Evolutionary conservation across 352 stramenopile genomes (phyloP).

Genomic region (Pythium sukuiense): DNA sequence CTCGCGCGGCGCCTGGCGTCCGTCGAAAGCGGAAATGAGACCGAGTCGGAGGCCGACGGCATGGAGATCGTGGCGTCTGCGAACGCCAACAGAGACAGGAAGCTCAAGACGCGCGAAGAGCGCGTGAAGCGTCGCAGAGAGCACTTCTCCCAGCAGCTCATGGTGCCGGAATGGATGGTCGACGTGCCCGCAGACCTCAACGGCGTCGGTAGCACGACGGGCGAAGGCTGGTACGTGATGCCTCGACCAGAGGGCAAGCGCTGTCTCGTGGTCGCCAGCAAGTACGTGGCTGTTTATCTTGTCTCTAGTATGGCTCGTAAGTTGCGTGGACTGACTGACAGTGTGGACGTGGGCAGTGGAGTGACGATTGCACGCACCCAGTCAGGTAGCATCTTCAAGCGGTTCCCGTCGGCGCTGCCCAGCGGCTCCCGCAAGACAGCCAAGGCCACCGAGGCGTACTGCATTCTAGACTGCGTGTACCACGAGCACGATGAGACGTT

Average conservation of each 20-base stretch:
- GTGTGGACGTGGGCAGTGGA: slow-evolving; percentile 38
- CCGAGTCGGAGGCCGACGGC: slow-evolving; percentile 25
- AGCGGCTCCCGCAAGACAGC: slow-evolving; percentile 83
- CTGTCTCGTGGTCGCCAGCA: slow-evolving; percentile 86
- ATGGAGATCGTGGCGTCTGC: slow-evolving; percentile 26
- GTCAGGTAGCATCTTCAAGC: slow-evolving; percentile 80
- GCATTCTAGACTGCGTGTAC: slow-evolving; percentile 92
- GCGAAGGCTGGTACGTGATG: slow-evolving; percentile 89
- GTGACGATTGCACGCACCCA: slow-evolving; percentile 77
- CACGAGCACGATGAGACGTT: slow-evolving; percentile 88
- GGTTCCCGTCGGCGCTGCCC: slow-evolving; percentile 82
- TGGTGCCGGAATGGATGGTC: slow-evolving; percentile 90
- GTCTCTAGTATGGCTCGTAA: background rate
- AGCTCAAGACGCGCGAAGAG: slow-evolving; percentile 74
- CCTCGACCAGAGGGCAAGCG: slow-evolving; percentile 90
- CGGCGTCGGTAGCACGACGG: slow-evolving; percentile 59
- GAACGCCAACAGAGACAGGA: slow-evolving; percentile 17
- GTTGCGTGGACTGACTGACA: background rate
- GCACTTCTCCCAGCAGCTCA: slow-evolving; percentile 83
- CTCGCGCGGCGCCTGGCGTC: slow-evolving; percentile 66
- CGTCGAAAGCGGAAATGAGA: slow-evolving; percentile 22
- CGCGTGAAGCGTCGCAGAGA: slow-evolving; percentile 68
- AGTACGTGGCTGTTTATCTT: slow-evolving; percentile 37
- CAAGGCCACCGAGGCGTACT: slow-evolving; percentile 68
- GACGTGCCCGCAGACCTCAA: slow-evolving; percentile 85